A percentile compares a stretch with the other conserved stretches of the same genome.
These are phyloP conservation scores for Daldinia decipiens DNA, from an alignment of 495 filamentous ascomycete genomes.

Conservation along the genomic window DNA sequence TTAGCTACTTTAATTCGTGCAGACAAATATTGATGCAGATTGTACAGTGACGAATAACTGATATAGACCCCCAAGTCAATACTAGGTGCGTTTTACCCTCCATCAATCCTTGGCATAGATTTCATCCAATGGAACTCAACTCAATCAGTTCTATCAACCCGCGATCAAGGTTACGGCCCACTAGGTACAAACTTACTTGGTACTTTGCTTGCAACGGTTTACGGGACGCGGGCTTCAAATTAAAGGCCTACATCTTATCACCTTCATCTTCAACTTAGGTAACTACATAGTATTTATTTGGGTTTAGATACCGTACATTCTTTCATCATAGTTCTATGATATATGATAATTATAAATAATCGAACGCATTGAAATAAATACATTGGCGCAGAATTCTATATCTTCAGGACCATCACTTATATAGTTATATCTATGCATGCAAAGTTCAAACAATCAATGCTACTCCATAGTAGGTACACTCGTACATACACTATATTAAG, in stretches of 20 bases:
- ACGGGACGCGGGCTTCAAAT: constrained; percentile 17
- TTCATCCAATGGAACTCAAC: constrained; percentile 27
- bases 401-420: background rate
- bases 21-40: background rate
- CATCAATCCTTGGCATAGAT: constrained; percentile 20
- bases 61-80: constrained; percentile 3
- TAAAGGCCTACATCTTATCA: background rate
- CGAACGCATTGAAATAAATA: constrained; percentile 6
- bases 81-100: background rate
- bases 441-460: background rate
- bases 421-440: background rate
- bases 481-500: background rate
- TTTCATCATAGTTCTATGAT: background rate
- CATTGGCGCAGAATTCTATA: constrained; percentile 5
- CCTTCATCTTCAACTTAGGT: background rate
- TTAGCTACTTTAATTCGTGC: background rate
- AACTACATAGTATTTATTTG: too few species aligned
- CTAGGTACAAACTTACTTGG: constrained; percentile 6
- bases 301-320: background rate
- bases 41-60: constrained; percentile 14
- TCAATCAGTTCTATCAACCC: constrained; percentile 27
- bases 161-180: constrained; percentile 31
- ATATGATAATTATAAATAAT: background rate
- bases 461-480: background rate
- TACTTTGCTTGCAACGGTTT: background rate